Evolutionary conservation across 495 filamentous ascomycete species (phyloP), one percentile per base, ranked within the genome.

Genomic region (Durotheca rogersii): DNA sequence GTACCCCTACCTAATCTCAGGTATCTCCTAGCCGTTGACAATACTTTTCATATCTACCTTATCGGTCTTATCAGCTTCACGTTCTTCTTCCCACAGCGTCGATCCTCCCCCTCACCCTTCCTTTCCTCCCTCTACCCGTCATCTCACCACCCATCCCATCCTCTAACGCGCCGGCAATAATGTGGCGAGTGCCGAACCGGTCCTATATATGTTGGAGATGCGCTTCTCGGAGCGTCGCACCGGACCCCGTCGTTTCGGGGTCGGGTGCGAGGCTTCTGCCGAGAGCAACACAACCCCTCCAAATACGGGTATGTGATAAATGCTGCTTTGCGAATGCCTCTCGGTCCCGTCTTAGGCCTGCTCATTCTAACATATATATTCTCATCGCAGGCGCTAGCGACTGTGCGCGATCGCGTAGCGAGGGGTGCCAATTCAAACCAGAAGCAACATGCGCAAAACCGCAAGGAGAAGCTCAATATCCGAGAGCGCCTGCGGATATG

Each of bases 401-500:
- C 59, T 21, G 59, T 53, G 3, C 53, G 47, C 2, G 32, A 56
- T 48, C 16, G 33, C 6, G 5, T 6, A 36, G 17, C 25, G 1
- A 40, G 31, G 15, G 18, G 32, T 9, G 42, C 27, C 51, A 14
- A 23, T 30, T 17, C 39, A 36, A 19, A 35, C 34, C 6, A 25
- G 11, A 17, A 45, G 16, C 9, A 31, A 9, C 21, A 15, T 20
- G 33, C 54, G 5, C n/a, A 59, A 33, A 56, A 73, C 4, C 23
- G 2, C 17, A 14, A n/a, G 33, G 9, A 32, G 4, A 45, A 29
- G 23, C 30, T 51, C 23, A 23, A 29, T 37, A 78, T 83, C 39
- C 72, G 81, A 46, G 55, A 75, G 25, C 74, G 74, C 34, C 65
- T 86, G 14, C 66, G 68, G 25, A 64, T 67, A 70, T 86, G 83